These are phyloP conservation scores for Fagopyrum tataricum DNA, from an alignment of 148 eudicot species.

Conservation along the genomic window DNA sequence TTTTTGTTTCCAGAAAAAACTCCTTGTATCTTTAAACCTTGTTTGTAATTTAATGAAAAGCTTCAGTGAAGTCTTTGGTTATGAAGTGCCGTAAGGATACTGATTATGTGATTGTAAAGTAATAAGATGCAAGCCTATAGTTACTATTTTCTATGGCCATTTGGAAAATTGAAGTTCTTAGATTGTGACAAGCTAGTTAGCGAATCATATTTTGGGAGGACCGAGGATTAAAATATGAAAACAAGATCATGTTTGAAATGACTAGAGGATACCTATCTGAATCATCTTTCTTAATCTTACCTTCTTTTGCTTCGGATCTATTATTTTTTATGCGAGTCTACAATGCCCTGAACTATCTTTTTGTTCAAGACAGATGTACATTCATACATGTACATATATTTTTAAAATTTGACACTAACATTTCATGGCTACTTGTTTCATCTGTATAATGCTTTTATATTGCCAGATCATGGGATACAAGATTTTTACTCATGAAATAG, in stretches of 20 bases:
- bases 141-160: background rate
- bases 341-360: background rate
- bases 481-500: conserved; percentile 88
- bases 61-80: background rate
- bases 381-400: background rate
- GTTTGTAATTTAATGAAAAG: background rate
- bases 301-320: background rate
- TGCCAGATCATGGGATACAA: conserved; percentile 95
- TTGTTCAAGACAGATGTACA: background rate
- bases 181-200: background rate
- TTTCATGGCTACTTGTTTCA: conserved; percentile 2
- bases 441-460: background rate
- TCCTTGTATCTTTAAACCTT: background rate
- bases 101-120: background rate
- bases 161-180: background rate
- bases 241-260: background rate
- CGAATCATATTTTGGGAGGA: background rate
- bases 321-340: background rate
- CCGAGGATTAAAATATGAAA: background rate
- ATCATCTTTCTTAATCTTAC: background rate
- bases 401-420: background rate
- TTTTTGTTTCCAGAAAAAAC: background rate
- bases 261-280: background rate
- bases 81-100: background rate
- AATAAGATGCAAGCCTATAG: background rate